phyloP scores from a whole-genome alignment of 208 protist species.

The Strigomonas culicis region DNA sequence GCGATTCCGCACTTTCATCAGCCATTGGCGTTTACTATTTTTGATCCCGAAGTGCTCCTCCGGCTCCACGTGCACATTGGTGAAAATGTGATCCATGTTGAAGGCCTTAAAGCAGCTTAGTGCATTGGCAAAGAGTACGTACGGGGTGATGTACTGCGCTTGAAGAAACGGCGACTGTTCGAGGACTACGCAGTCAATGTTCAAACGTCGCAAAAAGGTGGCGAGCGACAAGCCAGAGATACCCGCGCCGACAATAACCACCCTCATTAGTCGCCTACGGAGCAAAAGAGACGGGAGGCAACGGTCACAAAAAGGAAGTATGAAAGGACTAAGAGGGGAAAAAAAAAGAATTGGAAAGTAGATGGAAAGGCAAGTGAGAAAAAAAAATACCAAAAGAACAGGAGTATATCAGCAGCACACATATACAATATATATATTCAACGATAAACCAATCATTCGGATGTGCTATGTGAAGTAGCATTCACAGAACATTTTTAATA shows the following conservation, averaged over 20 bases:
- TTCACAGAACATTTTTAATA: no score
- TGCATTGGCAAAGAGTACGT: conserved; percentile 82
- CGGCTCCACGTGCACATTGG: conserved; percentile 27
- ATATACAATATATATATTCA: conserved; percentile 10
- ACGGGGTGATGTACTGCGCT: conserved; percentile 54
- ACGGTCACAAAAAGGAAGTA: background rate
- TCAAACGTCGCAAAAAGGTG: conserved; percentile 69
- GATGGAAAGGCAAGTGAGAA: conserved; percentile 8
- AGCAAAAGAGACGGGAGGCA: background rate
- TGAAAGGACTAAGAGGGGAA: background rate
- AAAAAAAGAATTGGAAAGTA: conserved; percentile 3
- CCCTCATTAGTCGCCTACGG: conserved; percentile 38
- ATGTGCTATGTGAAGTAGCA: no score
- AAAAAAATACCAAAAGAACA: conserved; percentile 14
- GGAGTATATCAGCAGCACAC: background rate
- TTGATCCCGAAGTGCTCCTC: conserved; percentile 73
- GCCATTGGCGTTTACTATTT: conserved; percentile 44
- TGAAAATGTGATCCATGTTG: conserved; percentile 64
- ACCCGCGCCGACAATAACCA: conserved; percentile 86
- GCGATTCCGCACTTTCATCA: conserved; percentile 58
- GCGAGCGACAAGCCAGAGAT: conserved; percentile 80
- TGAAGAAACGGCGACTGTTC: conserved; percentile 75
- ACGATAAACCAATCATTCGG: conserved; percentile 9
- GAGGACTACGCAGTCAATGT: conserved; percentile 84
- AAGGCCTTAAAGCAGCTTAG: conserved; percentile 89